Evolutionary conservation across 805 yeast genomes (phyloP).

Genomic region (Starmerella bombi): DNA sequence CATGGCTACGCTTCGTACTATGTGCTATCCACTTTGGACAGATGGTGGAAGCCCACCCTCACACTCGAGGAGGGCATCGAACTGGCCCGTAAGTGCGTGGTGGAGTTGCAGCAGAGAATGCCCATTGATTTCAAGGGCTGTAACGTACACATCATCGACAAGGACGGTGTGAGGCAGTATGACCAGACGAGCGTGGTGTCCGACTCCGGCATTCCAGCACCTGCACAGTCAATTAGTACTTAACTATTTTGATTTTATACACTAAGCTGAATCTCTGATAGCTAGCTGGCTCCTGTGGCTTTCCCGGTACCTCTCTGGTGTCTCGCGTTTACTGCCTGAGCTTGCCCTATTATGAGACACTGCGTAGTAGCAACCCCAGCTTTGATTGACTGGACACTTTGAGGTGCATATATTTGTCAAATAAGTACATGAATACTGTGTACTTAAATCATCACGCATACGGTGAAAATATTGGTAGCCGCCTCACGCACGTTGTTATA

Average conservation of each 20-base stretch:
- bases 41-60: slow-evolving; percentile 72
- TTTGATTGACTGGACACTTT: no score
- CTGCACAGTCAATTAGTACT: background rate
- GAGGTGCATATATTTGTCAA: no score
- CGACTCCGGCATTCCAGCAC: background rate
- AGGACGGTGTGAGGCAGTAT: slow-evolving; percentile 38
- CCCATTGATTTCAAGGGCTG: slow-evolving; percentile 93
- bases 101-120: slow-evolving; percentile 70
- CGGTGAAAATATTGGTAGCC: no score
- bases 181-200: slow-evolving; percentile 1
- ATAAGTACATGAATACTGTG: no score
- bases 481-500: no score
- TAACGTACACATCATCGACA: slow-evolving; percentile 49
- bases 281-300: no score
- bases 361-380: no score
- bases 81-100: slow-evolving; percentile 56
- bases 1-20: slow-evolving; percentile 98
- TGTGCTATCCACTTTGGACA: slow-evolving; percentile 77
- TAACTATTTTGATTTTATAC: background rate
- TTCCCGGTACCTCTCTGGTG: no score
- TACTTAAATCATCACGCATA: no score
- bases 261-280: background rate
- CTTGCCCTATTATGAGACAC: no score
- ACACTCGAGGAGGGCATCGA: slow-evolving; percentile 63
- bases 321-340: no score